Conservation (phyloP, 108 stramenopile species). For the Discostella pseudostelligera region DNA sequence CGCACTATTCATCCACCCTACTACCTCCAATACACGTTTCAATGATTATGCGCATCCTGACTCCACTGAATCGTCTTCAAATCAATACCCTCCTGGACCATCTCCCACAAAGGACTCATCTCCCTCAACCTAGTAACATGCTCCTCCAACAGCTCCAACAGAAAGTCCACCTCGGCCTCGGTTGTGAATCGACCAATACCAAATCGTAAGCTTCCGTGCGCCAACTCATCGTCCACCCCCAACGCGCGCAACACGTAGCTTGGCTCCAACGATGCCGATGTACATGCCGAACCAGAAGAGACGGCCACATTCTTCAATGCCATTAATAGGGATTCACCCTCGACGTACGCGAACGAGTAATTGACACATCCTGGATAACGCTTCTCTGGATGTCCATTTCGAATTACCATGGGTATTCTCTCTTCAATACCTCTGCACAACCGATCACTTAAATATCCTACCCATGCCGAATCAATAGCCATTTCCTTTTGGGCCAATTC, state of each 20-base stretch:
- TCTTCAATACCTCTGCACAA: slow-evolving; percentile 85
- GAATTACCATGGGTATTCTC: slow-evolving; percentile 80
- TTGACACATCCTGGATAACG: slow-evolving; percentile 96
- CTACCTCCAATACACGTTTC: not conserved
- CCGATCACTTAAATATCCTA: slow-evolving; percentile 67
- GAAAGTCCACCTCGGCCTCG: slow-evolving; percentile 95
- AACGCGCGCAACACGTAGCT: slow-evolving; percentile 97
- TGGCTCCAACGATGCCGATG: slow-evolving; percentile 97
- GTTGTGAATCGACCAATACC: slow-evolving; percentile 97
- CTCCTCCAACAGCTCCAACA: slow-evolving; percentile 86
- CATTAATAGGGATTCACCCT: slow-evolving; percentile 97
- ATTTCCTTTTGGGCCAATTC: slow-evolving; percentile 87
- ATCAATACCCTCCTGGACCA: slow-evolving; percentile 99
- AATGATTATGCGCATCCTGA: slow-evolving; percentile 89
- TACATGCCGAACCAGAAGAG: slow-evolving; percentile 96
- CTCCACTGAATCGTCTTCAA: slow-evolving; percentile 97
- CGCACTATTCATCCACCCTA: too few species aligned
- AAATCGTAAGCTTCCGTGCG: slow-evolving; percentile 96
- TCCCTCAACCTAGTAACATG: slow-evolving; percentile 95
- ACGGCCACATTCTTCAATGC: slow-evolving; percentile 99
- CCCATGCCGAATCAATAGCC: slow-evolving; percentile 79
- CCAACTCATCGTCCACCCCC: slow-evolving; percentile 98
- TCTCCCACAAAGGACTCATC: slow-evolving; percentile 99
- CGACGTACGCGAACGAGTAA: slow-evolving; percentile 98
- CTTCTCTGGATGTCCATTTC: slow-evolving; percentile 91